These are phyloP conservation scores for Pichia kluyveri DNA, from an alignment of 805 yeast species.

Conservation along the genomic window DNA sequence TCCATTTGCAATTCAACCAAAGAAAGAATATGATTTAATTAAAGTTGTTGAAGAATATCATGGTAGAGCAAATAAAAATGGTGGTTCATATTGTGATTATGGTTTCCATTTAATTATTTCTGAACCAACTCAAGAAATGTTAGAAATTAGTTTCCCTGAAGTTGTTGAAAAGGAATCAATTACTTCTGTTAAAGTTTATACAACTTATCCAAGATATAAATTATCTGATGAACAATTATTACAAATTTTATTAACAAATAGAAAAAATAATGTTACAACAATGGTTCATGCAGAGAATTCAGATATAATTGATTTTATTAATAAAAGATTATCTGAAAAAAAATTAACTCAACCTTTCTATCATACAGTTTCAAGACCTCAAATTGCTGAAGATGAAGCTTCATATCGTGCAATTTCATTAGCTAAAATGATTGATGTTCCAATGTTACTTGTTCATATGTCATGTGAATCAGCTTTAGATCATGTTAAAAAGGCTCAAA, in stretches of 20 bases:
- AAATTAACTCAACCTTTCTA: constrained; percentile 32
- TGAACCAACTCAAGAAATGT: constrained; percentile 7
- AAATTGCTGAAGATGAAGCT: constrained; percentile 39
- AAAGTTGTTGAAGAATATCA: constrained; percentile 22
- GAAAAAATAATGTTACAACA: constrained; percentile 34
- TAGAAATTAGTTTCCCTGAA: constrained; percentile 21
- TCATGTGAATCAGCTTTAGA: constrained; percentile 32
- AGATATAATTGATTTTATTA: constrained; percentile 28
- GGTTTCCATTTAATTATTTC: constrained; percentile 17
- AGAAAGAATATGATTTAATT: constrained; percentile 17
- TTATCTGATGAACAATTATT: constrained; percentile 31
- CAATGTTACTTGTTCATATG: constrained; percentile 39
- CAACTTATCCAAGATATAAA: constrained; percentile 34
- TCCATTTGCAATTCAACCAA: constrained; percentile 34
- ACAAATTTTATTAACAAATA: constrained; percentile 28
- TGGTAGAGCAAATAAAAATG: constrained; percentile 4
- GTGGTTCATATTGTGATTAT: constrained; percentile 16
- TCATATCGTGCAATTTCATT: constrained; percentile 36
- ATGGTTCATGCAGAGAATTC: constrained; percentile 44
- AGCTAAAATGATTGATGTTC: constrained; percentile 34
- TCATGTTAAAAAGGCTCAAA: constrained; percentile 34
- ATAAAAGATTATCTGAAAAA: constrained; percentile 27
- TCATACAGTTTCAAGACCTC: constrained; percentile 36
- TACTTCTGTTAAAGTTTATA: constrained; percentile 32
- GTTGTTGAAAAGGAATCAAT: constrained; percentile 27